Conservation (phyloP, 208 protist genomes). For the Wallacemonas rigidus region DNA sequence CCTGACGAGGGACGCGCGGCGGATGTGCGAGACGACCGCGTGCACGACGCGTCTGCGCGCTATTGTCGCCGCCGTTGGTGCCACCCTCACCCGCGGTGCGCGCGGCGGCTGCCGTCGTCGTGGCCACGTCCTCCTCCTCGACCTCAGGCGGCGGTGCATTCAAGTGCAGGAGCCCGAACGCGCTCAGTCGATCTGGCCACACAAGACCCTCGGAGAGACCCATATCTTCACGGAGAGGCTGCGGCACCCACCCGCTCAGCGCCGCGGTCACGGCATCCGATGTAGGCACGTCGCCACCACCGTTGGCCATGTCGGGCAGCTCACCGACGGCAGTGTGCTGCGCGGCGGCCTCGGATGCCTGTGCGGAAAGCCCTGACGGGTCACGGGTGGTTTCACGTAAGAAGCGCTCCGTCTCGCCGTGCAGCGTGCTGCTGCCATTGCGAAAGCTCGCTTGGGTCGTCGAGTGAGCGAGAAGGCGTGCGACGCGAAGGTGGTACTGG, state of each 20-base stretch:
- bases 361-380: slow-evolving; percentile 62
- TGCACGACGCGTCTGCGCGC: not conserved
- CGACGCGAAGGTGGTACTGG: slow-evolving; percentile 68
- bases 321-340: not conserved
- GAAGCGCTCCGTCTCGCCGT: slow-evolving; percentile 77
- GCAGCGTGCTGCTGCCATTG: slow-evolving; percentile 27
- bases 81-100: not conserved
- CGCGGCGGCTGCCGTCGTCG: not conserved
- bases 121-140: not conserved
- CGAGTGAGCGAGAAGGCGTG: slow-evolving; percentile 32
- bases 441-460: slow-evolving; percentile 40
- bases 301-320: not conserved
- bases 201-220: not conserved
- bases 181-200: not conserved
- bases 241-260: not conserved
- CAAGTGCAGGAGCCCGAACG: slow-evolving; percentile 2
- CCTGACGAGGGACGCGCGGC: slow-evolving; percentile 45
- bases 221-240: not conserved
- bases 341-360: slow-evolving; percentile 3
- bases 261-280: too few relatives aligned
- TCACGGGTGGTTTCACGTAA: slow-evolving; percentile 54
- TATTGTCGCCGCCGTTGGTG: not conserved
- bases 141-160: not conserved
- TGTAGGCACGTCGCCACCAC: not conserved
- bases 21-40: not conserved